Base-by-base conservation (phyloP, 169 alveolate genomes). In the Cryptosporidium bovis region DNA sequence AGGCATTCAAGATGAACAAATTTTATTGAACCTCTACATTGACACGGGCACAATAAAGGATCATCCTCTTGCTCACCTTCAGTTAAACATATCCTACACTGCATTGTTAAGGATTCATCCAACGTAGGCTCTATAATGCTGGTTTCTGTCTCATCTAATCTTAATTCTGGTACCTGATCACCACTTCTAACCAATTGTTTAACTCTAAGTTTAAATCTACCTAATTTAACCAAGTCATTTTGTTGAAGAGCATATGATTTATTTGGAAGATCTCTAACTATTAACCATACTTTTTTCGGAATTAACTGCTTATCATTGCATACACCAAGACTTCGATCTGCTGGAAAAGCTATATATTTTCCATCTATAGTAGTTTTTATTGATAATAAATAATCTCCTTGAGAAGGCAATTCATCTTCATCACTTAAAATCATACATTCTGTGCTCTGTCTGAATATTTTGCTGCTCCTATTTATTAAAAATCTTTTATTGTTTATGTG, bases 1-100 rank as follows among this genome's bases (percentile, higher is more conserved):
- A 98, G 91, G 91, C 99, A 98, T 53, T 94, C 95, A 36, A 96
- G 90, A 92, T 98, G 99, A 24, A 98, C 98, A 83, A 91, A 94
- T 82, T 95, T 95, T 87, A 97, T 95, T 24, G 98, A 93, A 1
- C 99, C 99, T 40, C 95, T 90, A 92, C 99, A 96, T 51, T 93
- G 95, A 90, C 99, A 96, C 7, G 98, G 98, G 33, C 96, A 91
- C 3, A 96, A 92, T 29, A 96, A 71, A 33, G 96, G 96, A 65
- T 96, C 96, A 27, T 93, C 93, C 62, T 66, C 84, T 44, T 90
- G 92, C 55, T 92, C 90, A 10, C 98, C 97, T 82, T 97, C 99
- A 53, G 94, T 90, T 65, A 97, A 91, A 89, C 99, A 97, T 24
- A 97, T 97, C 33, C 99, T 92, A 82, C 99, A 97, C 82, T 95